Evolutionary conservation across 306 rosid species (phyloP).

Genomic region (Sechiopsis laciniata): DNA sequence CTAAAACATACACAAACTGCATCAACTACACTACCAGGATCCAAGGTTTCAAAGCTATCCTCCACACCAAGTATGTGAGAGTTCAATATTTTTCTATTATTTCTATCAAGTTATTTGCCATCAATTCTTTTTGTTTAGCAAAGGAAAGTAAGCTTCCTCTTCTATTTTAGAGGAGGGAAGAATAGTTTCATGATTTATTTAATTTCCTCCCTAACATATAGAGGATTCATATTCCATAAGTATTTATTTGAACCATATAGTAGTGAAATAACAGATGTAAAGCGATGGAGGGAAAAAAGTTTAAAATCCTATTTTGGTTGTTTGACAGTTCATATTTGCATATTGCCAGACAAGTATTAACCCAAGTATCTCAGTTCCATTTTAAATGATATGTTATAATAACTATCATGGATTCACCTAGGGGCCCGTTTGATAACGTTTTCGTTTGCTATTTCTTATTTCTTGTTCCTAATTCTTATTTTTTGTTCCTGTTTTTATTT

Average conservation of each 20-base stretch:
- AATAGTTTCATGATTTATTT: not conserved
- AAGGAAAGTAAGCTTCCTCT: not conserved
- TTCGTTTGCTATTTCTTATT: too few relatives aligned
- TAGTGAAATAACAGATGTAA: not conserved
- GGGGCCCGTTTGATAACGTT: too few relatives aligned
- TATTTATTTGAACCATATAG: not conserved
- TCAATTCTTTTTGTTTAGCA: not conserved
- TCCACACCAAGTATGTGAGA: slow-evolving; percentile 40
- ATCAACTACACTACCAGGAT: slow-evolving; percentile 21
- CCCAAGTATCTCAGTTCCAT: too few relatives aligned
- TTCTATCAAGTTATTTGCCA: too few relatives aligned
- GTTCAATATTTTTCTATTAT: not conserved
- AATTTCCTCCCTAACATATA: too few relatives aligned
- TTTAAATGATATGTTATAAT: too few relatives aligned
- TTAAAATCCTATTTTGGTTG: not conserved
- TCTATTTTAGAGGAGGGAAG: too few relatives aligned
- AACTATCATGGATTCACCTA: too few relatives aligned
- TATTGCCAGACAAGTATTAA: too few relatives aligned
- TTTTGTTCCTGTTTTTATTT: too few relatives aligned
- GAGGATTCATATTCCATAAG: not conserved
- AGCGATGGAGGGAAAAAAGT: not conserved
- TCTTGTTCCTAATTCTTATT: too few relatives aligned
- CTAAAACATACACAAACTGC: slow-evolving; percentile 25
- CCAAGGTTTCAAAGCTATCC: slow-evolving; percentile 33
- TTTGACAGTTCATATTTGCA: too few relatives aligned